Conservation (phyloP, 83 land plant genomes). For the Thuja plicata region DNA sequence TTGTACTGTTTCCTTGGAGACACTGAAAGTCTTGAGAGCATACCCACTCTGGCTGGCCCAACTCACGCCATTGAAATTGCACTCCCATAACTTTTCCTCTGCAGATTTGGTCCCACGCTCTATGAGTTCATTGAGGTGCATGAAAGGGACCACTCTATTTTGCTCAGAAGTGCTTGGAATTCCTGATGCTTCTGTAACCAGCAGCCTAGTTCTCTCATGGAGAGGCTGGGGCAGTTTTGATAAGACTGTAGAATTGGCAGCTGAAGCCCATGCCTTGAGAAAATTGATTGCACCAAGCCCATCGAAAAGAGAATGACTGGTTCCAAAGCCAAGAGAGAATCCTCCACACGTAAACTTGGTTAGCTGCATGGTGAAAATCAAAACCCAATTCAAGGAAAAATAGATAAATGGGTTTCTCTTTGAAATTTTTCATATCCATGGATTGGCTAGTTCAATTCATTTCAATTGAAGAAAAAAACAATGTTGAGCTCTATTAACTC, state of each 20-base stretch:
- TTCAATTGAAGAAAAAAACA: too few species aligned
- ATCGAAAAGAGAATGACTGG: slow-evolving; percentile 61
- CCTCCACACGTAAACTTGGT: slow-evolving; percentile 74
- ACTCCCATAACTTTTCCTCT: slow-evolving; percentile 15
- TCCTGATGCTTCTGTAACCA: slow-evolving; percentile 15
- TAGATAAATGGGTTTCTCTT: background rate
- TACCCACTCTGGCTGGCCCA: slow-evolving; percentile 17
- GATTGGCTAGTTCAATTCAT: too few species aligned
- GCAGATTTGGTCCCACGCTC: slow-evolving; percentile 11
- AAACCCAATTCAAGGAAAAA: background rate
- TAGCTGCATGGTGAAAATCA: slow-evolving; percentile 36
- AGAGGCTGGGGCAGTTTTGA: slow-evolving; percentile 21
- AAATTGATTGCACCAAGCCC: slow-evolving; percentile 43
- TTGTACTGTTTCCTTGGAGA: slow-evolving; percentile 29
- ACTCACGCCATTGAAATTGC: slow-evolving; percentile 18
- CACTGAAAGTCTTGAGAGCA: slow-evolving; percentile 36
- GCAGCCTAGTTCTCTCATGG: slow-evolving; percentile 31
- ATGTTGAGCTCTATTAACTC: too few species aligned
- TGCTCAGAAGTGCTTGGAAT: slow-evolving; percentile 7
- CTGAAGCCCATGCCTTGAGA: slow-evolving; percentile 44
- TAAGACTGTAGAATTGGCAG: slow-evolving; percentile 10
- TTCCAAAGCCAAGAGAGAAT: slow-evolving; percentile 48
- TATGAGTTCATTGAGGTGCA: slow-evolving; percentile 35
- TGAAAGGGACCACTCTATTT: slow-evolving; percentile 35
- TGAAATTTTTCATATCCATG: too few species aligned